Conservation (phyloP, 1,139 yeast genomes). For the Saccharomycopsis phalli region DNA sequence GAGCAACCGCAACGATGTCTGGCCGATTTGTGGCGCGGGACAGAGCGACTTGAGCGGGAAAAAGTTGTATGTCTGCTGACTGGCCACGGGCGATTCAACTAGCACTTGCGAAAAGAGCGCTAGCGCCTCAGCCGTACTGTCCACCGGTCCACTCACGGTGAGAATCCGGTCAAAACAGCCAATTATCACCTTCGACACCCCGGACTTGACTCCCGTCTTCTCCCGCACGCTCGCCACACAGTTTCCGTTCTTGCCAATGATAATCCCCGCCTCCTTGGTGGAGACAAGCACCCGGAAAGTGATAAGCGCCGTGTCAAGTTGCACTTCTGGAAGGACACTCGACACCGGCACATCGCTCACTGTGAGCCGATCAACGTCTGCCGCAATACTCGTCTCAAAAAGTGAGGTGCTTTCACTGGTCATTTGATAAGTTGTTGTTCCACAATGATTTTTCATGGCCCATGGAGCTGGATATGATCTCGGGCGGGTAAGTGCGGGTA, state of each 20-base stretch:
- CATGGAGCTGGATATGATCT: too few relatives aligned
- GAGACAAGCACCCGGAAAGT: conserved; percentile 67
- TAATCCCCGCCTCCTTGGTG: conserved; percentile 84
- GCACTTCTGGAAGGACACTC: conserved; percentile 14
- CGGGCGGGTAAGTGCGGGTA: too few relatives aligned
- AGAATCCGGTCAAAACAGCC: conserved; percentile 82
- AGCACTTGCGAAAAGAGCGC: conserved; percentile 66
- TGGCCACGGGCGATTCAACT: conserved; percentile 26
- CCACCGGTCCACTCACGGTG: conserved; percentile 73
- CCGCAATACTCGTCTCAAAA: conserved; percentile 12
- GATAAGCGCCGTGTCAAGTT: conserved; percentile 30
- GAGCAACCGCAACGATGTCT: conserved; percentile 56
- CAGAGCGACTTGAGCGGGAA: conserved; percentile 58
- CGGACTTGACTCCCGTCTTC: conserved; percentile 76
- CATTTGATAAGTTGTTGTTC: background rate
- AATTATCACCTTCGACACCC: conserved; percentile 72
- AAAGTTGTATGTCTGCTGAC: conserved; percentile 33
- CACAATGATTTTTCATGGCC: background rate
- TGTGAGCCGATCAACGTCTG: background rate
- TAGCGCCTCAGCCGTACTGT: conserved; percentile 64
- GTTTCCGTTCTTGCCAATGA: conserved; percentile 80
- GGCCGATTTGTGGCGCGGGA: conserved; percentile 40
- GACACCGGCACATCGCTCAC: background rate
- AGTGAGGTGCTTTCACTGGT: conserved; percentile 2
- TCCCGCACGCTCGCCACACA: conserved; percentile 75